Evolutionary conservation across 208 protist genomes (phyloP), one percentile per base, ranked within the genome.

Genomic region (Trypanosoma melophagium): DNA sequence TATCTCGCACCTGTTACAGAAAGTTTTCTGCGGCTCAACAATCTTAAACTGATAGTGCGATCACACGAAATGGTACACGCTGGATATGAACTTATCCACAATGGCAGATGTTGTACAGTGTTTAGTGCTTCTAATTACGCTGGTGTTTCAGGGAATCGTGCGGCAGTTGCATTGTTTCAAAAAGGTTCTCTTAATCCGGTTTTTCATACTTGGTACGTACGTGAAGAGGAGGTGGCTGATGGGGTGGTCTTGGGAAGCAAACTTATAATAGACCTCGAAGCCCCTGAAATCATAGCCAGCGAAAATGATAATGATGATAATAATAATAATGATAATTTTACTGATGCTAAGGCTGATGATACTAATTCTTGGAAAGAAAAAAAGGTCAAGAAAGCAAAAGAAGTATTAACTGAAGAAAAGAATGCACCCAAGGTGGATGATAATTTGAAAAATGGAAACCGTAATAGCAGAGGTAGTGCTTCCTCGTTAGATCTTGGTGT

Each of bases 1-100:
- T 99, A 99, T 83, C 95, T 97, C 51, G 21, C 87, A 4, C 92
- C 97, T 71, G 85, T 99, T 49, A 98, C 99, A 14, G 77, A 87
- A 13, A 74, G 91, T 25, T 99, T 99, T 77, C 74, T 99, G 3
- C 77, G 90, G 24, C 84, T 91, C 69, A 98, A 99, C 66, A 97
- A 98, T 44, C 83, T 99, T 17, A 94, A 98, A 55, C 65, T 98
- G 25, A 76, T 99, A n/a, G 81, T 90, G 57, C 81, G 95, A 49
- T 93, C 96, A 9, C 97, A 98, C 76, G 95, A 98, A 60, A 71
- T 98, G 19, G 92, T 92, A 35, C 73, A 87, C 13, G 84, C 93
- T 14, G 97, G 97, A 0, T 96, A 87, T 69, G 80, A 89, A 58
- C 73, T 86, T 13, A 69, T 81, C 2, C 90, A 96, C 75, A 77